Evolutionary conservation across 192 early-diverging fungal species (phyloP), one percentile per base, ranked within the genome.

Genomic region (Dimargaris xerosporica): DNA sequence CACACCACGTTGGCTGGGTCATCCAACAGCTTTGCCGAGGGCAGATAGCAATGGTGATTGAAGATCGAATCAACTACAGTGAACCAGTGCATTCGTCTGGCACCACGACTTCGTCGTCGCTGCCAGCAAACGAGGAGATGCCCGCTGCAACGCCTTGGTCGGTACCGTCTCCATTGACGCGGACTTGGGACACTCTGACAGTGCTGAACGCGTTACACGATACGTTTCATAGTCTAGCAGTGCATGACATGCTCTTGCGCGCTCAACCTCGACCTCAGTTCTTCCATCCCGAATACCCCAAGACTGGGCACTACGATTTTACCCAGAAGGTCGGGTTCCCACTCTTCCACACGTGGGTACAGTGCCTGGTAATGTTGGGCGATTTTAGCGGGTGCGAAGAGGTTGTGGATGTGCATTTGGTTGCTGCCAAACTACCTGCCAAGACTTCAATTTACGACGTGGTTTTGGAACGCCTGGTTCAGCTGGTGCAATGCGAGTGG

Each of bases 311-410:
- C 54, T 28, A 56, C 28, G 47, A 23, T 17, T 17, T 23, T 12
- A 17, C 19, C 16, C 16, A 23, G 19, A 2, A 12, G 47, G 26
- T 39, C 29, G 54, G 54, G 28, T 29, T 56, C 19, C 31, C 19
- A 13, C 19, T 56, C 5, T 56, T 31, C 28, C 26, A 56, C 54
- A 9, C 17, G 29, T 56, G 54, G 54, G 10, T 56, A 19, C 54
- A 29, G 34, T 34, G 31, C 28, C 54, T 56, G 28, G 54, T 19
- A 19, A 19, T 39, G 17, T n/a, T 28, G 15, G 54, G 54, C 5
- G 54, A 56, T 28, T 56, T 56, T 56, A 29, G 10, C 31, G 54
- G 23, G 17, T 56, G 54, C 17, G 54, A 31, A 13, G 29, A 39
- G 19, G 29, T 56, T 19, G 26, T 56, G 29, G 45, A 64, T 25